Conservation (phyloP, 2,329 filamentous ascomycete species). For the Phoma herbarum region DNA sequence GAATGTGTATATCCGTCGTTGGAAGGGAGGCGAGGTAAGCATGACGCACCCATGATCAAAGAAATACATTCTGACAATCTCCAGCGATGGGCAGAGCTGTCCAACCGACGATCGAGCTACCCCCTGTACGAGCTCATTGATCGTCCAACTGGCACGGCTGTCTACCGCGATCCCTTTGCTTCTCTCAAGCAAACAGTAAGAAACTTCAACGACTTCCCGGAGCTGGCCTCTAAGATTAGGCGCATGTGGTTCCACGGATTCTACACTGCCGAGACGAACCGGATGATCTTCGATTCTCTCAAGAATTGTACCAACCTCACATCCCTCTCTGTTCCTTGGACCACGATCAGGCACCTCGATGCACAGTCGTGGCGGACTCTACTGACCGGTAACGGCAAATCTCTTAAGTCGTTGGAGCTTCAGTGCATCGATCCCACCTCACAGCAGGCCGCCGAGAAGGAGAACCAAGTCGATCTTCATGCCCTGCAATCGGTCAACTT, state of each 20-base stretch:
- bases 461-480: conserved; percentile 54
- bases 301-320: conserved; percentile 58
- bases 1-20: conserved; percentile 61
- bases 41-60: neutral
- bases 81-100: conserved; percentile 62
- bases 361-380: conserved; percentile 59
- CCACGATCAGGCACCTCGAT: conserved; percentile 59
- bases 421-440: conserved; percentile 60
- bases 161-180: conserved; percentile 62
- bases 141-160: conserved; percentile 56
- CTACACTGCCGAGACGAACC: conserved; percentile 60
- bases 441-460: conserved; percentile 53
- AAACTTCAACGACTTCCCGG: conserved; percentile 57
- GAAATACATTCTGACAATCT: conserved; percentile 29
- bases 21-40: conserved; percentile 58
- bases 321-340: conserved; percentile 63
- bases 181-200: conserved; percentile 58
- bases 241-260: conserved; percentile 66
- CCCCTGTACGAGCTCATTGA: conserved; percentile 60
- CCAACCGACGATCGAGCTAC: conserved; percentile 56
- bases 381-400: conserved; percentile 55
- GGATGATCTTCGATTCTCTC: conserved; percentile 59
- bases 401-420: conserved; percentile 62
- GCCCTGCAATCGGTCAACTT: conserved; percentile 61
- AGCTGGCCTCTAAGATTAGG: conserved; percentile 59